Evolutionary conservation across 352 stramenopile genomes (phyloP).

Genomic region (Blastocystis sp.): DNA sequence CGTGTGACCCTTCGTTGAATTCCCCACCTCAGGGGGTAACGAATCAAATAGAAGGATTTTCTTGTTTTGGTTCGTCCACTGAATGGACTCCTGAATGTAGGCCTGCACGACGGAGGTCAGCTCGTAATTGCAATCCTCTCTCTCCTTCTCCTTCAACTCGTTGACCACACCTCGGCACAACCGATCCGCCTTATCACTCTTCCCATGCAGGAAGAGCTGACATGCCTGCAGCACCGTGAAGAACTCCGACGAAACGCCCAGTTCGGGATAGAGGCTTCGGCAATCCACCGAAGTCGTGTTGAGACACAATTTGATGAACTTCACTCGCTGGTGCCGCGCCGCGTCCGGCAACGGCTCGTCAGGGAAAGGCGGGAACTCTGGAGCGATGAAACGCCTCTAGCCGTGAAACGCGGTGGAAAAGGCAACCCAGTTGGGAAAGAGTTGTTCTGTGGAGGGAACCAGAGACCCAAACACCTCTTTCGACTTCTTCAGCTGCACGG

Average conservation of each 20-base stretch:
- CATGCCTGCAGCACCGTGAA: slow-evolving; percentile 40
- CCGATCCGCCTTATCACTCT: slow-evolving; percentile 58
- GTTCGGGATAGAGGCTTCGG: background rate
- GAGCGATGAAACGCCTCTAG: slow-evolving; percentile 25
- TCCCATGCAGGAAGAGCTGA: slow-evolving; percentile 16
- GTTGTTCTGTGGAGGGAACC: slow-evolving; percentile 6
- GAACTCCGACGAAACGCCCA: slow-evolving; percentile 24
- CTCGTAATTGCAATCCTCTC: slow-evolving; percentile 52
- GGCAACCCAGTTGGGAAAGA: slow-evolving; percentile 35
- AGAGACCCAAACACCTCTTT: background rate
- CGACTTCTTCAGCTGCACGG: background rate
- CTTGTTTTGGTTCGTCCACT: slow-evolving; percentile 61
- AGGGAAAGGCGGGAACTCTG: background rate
- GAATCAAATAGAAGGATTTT: slow-evolving; percentile 29
- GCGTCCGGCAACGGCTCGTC: background rate
- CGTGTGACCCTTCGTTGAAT: background rate
- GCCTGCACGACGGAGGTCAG: slow-evolving; percentile 36
- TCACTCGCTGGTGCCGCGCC: slow-evolving; percentile 37
- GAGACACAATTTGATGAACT: slow-evolving; percentile 59
- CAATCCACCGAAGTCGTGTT: background rate
- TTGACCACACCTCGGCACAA: slow-evolving; percentile 32
- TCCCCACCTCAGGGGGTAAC: slow-evolving; percentile 18
- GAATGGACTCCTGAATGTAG: slow-evolving; percentile 56
- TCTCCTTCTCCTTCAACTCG: slow-evolving; percentile 31
- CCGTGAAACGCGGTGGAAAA: background rate